Conservation (phyloP, 495 filamentous ascomycete genomes). For the Pyrenopolyporus hunteri region DNA sequence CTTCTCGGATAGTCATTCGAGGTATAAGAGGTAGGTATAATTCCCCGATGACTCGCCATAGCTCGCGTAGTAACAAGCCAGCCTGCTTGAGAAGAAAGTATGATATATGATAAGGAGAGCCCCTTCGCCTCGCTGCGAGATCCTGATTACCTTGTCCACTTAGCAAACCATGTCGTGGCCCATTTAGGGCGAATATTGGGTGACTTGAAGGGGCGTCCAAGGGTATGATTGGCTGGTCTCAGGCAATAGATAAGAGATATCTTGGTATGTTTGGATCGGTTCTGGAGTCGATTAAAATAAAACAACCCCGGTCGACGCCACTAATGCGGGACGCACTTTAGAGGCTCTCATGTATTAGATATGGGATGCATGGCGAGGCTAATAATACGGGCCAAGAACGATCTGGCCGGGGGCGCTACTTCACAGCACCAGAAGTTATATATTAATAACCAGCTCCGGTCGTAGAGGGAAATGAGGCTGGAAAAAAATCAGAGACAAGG, state of each 20-base stretch:
- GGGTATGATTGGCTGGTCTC: conserved; percentile 26
- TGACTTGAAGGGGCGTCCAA: not conserved
- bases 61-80: conserved; percentile 24
- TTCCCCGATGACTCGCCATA: too few relatives aligned
- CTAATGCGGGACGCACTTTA: conserved; percentile 28
- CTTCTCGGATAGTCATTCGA: conserved; percentile 23
- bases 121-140: conserved; percentile 10
- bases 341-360: conserved; percentile 27
- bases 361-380: conserved; percentile 17
- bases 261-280: conserved; percentile 27
- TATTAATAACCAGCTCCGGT: conserved; percentile 5
- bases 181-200: conserved; percentile 31
- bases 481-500: not conserved
- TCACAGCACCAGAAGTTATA: conserved; percentile 2
- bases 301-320: conserved; percentile 23
- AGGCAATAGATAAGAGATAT: conserved; percentile 38
- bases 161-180: conserved; percentile 36
- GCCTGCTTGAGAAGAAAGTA: conserved; percentile 4
- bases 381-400: conserved; percentile 19
- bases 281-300: conserved; percentile 20
- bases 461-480: not conserved
- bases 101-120: conserved; percentile 29
- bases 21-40: not conserved
- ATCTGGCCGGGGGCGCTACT: conserved; percentile 11
- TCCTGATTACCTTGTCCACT: conserved; percentile 34